Conservation (phyloP, 306 rosid genomes). For the Cucumis hystrix region DNA sequence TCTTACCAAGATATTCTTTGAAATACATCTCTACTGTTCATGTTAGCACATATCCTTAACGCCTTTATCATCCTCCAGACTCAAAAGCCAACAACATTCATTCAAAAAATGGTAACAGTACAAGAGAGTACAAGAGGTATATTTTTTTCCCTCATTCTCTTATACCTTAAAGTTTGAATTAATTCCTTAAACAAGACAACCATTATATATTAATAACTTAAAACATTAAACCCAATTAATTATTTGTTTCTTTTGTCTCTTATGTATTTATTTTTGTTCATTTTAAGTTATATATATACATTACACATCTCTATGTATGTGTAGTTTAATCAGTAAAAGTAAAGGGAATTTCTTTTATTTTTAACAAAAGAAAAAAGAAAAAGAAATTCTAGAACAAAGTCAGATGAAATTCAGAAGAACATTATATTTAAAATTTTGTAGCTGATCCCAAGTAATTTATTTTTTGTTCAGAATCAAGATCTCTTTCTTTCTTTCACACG, state of each 20-base stretch:
- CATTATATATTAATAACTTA: not conserved
- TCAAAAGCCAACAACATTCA: too few relatives aligned
- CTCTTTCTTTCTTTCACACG: not conserved
- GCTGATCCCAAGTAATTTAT: not conserved
- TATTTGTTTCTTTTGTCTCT: not conserved
- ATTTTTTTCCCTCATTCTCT: not conserved
- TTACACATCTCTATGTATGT: not conserved
- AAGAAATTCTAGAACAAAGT: not conserved
- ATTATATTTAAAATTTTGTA: not conserved
- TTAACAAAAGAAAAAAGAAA: not conserved
- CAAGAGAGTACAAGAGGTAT: too few relatives aligned
- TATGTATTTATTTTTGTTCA: not conserved
- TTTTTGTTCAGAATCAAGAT: not conserved
- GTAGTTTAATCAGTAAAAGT: not conserved
- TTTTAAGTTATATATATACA: not conserved
- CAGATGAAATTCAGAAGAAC: not conserved
- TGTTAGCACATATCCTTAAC: too few relatives aligned
- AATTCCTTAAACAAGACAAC: not conserved
- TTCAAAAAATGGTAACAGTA: too few relatives aligned
- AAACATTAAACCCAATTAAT: not conserved
- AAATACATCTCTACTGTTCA: too few relatives aligned
- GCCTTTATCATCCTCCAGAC: too few relatives aligned
- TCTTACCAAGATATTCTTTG: too few relatives aligned
- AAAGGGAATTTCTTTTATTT: not conserved
- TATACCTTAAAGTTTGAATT: not conserved